Evolutionary conservation across 2,329 filamentous ascomycete genomes (phyloP), one percentile per base, ranked within the genome.

Genomic region (Arachnopeziza araneosa): DNA sequence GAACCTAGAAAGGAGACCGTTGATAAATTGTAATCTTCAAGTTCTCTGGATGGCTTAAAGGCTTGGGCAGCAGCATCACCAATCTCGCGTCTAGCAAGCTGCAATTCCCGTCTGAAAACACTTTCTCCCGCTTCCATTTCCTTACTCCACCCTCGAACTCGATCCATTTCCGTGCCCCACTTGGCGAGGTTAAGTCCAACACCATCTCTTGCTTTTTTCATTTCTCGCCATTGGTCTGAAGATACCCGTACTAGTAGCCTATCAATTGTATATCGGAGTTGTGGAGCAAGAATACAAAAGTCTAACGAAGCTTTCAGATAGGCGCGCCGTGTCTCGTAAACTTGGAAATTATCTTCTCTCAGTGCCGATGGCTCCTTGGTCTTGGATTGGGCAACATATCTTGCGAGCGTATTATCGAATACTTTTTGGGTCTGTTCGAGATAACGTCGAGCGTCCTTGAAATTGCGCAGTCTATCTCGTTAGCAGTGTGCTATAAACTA

Each of bases 241-340:
- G 92, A 96, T 14, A 96, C 81, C 63, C 85, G 86, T 62, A 98
- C 91, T 17, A 99, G 80, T 36, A 98, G 76, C 75, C 89, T 91
- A 74, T 99, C 95, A 60, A 98, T 81, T 1, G 88, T 85, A 67
- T 89, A 86, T 54, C 95, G 86, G 52, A 98, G 77, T 73, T 97
- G 91, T 0, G 95, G 93, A 1, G 90, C 91, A 66, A 91, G 83
- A 66, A 95, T 85, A 69, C 91, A 96, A 72, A 93, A 98, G 74
- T 99, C 95, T 84, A 99, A 87, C 17, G 91, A 93, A 1, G 93
- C 89, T 72, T 92, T 93, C 51, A 98, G 80, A 73, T 99, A 99
- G 32, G 87, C 84, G 71, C 95, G 96, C 60, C 93, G 85, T 24
- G 91, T 90, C 78, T 98, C 95, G 72, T 96, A 95, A 48, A 98